These are phyloP conservation scores for Polychaeton citri DNA, from an alignment of 2,329 filamentous ascomycete species.

Conservation along the genomic window DNA sequence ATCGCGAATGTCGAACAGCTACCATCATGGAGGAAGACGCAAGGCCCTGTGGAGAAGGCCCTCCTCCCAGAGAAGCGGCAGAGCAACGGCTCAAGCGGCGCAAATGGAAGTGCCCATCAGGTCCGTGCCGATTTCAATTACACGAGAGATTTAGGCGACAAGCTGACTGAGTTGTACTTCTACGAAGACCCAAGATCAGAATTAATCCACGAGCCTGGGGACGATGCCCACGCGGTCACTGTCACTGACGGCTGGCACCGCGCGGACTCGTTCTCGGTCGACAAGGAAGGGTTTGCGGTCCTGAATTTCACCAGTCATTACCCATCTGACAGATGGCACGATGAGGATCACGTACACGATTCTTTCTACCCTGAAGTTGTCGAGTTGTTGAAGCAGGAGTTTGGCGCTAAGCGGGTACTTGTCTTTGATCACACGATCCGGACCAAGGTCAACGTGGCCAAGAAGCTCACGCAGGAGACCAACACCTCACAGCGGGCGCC, in stretches of 20 bases:
- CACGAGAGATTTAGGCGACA: conserved; percentile 27
- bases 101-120: conserved; percentile 2
- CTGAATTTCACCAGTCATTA: conserved; percentile 27
- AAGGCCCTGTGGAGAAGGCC: conserved; percentile 26
- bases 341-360: conserved; percentile 27
- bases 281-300: conserved; percentile 33
- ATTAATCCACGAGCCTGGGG: conserved; percentile 29
- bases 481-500: conserved; percentile 28
- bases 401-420: conserved; percentile 30
- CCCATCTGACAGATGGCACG: conserved; percentile 22
- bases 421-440: conserved; percentile 41
- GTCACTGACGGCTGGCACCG: conserved; percentile 30
- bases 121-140: conserved; percentile 35
- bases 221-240: conserved; percentile 24
- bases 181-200: conserved; percentile 24
- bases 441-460: conserved; percentile 20
- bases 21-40: conserved; percentile 27
- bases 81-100: conserved; percentile 1
- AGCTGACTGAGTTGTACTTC: conserved; percentile 30
- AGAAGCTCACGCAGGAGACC: conserved; percentile 22
- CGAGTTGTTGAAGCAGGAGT: conserved; percentile 31
- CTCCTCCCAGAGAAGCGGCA: conserved; percentile 18
- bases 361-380: conserved; percentile 36
- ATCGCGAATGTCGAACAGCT: conserved; percentile 25
- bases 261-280: conserved; percentile 30